Base-by-base conservation (phyloP, 2,329 filamentous ascomycete species). In the Aspergillus proliferans region DNA sequence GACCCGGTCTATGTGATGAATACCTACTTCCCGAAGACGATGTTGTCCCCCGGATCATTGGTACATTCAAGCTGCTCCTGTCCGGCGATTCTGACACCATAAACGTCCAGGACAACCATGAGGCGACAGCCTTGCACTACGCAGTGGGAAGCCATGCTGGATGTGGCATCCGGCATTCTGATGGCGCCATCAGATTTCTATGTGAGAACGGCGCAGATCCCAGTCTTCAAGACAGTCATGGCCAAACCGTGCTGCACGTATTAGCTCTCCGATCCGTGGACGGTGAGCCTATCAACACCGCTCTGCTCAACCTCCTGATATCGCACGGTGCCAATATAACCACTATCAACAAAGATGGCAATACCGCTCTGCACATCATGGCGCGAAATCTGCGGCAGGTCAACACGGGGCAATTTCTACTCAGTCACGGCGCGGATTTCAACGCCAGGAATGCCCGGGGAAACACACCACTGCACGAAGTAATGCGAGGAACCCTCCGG, bases 381-480 rank as follows among this genome's bases (percentile, higher is more conserved):
- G 52, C 58, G n/a, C 52, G 28, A 38, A 51, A 58, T 49, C n/a
- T 60, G 21, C 46, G 44, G 3, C 54, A 63, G 47, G 49, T 53
- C 38, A 43, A 58, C 15, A 52, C 52, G 18, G 56, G 43, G 15
- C 47, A 49, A 34, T 48, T 52, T 50, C 49, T 61, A 2, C 41
- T 61, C 46, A 45, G 36, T 34, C 42, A 33, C 18, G 53, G 55
- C 3, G 54, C 58, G 38, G 50, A 58, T 56, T 36, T 63, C 43
- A 30, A 41, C 12, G 44, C 49, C 14, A 47, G 26, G 40, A 54
- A 57, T 49, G 43, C 45, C 19, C 40, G 52, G 19, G 56, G 56
- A n/a, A 55, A 62, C 22, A 59, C 56, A 36, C 53, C 52, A 1
- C 43, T 61, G 15, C 58, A 62, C 52, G 50, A 52, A 50, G 57